Base-by-base conservation (phyloP, 1,284 basidiomycete species). In the Leccinum pachyderme region DNA sequence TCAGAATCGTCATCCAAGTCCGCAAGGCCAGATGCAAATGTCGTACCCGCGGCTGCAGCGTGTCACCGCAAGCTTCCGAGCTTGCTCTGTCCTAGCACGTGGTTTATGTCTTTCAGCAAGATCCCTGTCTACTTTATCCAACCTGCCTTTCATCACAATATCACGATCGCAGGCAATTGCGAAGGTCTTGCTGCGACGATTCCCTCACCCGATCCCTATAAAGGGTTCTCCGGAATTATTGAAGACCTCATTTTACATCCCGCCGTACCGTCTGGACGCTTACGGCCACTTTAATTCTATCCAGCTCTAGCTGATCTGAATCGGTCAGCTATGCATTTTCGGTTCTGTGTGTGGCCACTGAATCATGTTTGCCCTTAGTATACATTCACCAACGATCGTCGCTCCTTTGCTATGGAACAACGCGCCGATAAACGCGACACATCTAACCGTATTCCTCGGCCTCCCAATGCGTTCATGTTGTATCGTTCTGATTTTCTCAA, bases 381-480 rank as follows among this genome's bases (percentile, higher is more conserved):
- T 25, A 29, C 43, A 15, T 32, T 49, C 43, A 24, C 15, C 41
- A 35, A 51, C 2, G 33, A 57, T 44, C 27, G 54, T 53, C 45
- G 33, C 46, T 63, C 54, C 48, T 39, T 58, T 37, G 25, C 41
- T 41, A 28, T 29, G 18, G 47, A 43, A 32, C 41, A 49, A 28
- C 22, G 33, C 29, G 22, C 27, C 3, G 31, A 41, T 22, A 55
- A 47, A 18, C 53, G 35, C 13, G 47, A 47, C 15, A 5, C 49
- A 15, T 18, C 51, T 28, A 49, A 63, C 32, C 82, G 81, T 60
- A 78, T 88, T 58, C 83, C 86, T 51, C 81, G 91, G n/a, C 87
- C 89, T 2, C 80, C 87, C 18, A 93, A 93, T 66, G 87, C 90
- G 7, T 93, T 92, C 72, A 88, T 93, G 69, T 76, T 94, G 53